Conservation (phyloP, 805 yeast genomes). For the Kazachstania psychrophila region DNA sequence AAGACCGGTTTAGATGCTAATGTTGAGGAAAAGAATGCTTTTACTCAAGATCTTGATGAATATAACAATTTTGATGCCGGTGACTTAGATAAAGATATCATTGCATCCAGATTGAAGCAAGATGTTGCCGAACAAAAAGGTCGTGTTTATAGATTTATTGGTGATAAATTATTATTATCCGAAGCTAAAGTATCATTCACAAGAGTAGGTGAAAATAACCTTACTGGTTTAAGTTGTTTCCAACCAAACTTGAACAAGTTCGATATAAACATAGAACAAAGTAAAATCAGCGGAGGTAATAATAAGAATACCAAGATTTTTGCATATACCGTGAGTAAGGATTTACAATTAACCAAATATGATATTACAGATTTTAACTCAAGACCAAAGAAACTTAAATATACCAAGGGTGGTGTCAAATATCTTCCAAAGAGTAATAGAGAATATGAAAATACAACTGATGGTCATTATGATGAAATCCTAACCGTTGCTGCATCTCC, state of each 20-base stretch:
- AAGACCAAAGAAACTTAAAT: slow-evolving; percentile 59
- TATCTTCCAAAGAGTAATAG: slow-evolving; percentile 29
- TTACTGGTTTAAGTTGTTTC: slow-evolving; percentile 37
- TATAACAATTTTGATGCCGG: slow-evolving; percentile 70
- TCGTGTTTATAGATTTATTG: slow-evolving; percentile 60
- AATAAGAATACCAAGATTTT: slow-evolving; percentile 46
- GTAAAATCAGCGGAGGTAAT: slow-evolving; percentile 38
- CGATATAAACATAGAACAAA: slow-evolving; percentile 15
- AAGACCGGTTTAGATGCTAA: slow-evolving; percentile 16
- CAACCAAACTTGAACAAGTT: slow-evolving; percentile 31
- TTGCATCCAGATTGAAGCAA: slow-evolving; percentile 67
- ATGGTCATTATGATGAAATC: slow-evolving; percentile 73
- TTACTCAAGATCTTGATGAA: slow-evolving; percentile 19
- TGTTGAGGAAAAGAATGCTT: slow-evolving; percentile 8
- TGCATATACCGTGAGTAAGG: slow-evolving; percentile 77
- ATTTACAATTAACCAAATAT: slow-evolving; percentile 73
- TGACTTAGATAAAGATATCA: slow-evolving; percentile 80
- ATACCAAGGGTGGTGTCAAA: slow-evolving; percentile 51
- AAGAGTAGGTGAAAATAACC: slow-evolving; percentile 51
- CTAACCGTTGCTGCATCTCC: slow-evolving; percentile 73
- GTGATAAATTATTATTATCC: slow-evolving; percentile 36
- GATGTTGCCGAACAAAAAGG: slow-evolving; percentile 92
- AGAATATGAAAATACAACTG: slow-evolving; percentile 42
- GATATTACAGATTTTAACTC: slow-evolving; percentile 44
- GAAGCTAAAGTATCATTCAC: slow-evolving; percentile 38